Evolutionary conservation across 257 asterid species (phyloP), one percentile per base, ranked within the genome.

Genomic region (Przewalskia tangutica): DNA sequence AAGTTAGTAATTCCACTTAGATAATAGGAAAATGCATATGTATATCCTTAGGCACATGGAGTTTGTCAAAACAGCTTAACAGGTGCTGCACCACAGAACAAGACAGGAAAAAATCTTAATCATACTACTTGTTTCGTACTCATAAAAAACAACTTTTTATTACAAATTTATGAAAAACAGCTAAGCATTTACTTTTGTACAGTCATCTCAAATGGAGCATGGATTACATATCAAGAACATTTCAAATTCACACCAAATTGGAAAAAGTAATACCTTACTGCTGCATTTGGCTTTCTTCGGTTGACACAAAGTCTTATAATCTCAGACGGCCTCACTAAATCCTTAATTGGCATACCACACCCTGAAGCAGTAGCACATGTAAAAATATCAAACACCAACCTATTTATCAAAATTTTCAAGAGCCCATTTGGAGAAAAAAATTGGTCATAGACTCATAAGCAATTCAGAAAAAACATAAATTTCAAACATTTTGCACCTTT

Each of bases 281-380:
- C 98, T 71, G 94, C 84, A 81, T 70, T 66, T n/a, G 97, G 97
- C 84, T 85, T 88, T 88, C 91, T 88, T 90, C 87, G 89, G 58
- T 73, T 89, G 64, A 92, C 88, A 80, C 97, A 95, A 55, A 86
- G 86, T 79, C 84, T 89, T 86, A 95, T 86, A 88, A 95, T 82
- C 78, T 86, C 90, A 66, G 91, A 87, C 20, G 93, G 90, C 88
- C 84, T 86, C 87, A 90, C 87, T 84, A 93, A 46, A 46, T 90
- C 90, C 80, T 86, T 88, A 48, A 92, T 81, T 55, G 85, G 84
- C 84, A 91, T 89, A 56, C 88, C 89, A 83, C 84, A 90, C 80
- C 93, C 99, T 95, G 91, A 82, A 85, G 84, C 83, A 83, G 12
- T 14, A 84, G 81, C 85, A 82, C 32, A 23, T 81, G 7, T 11